Base-by-base conservation (phyloP, 2,329 filamentous ascomycete species). In the Ambrosiella cleistominuta region DNA sequence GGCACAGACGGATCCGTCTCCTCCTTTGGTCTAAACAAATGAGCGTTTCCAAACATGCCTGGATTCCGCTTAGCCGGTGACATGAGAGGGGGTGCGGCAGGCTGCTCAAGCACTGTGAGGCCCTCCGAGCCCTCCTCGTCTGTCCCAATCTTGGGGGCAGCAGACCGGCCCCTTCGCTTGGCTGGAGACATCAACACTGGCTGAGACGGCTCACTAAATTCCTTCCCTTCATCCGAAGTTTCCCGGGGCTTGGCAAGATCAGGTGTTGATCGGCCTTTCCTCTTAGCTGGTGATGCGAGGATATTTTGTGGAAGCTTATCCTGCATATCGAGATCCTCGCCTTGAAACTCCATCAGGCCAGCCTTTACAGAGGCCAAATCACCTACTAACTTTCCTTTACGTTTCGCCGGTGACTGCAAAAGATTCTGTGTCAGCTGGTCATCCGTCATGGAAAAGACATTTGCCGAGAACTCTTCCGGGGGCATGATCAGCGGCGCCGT, bases 341-440 rank as follows among this genome's bases (percentile, higher is more conserved):
- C 75, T 0, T 80, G 79, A 1, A 76, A 78, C 61, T 73, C 78
- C 65, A 82, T 69, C 0, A 73, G 68, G 27, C 80, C 79, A 63
- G 77, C 81, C 0, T 79, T 75, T 1, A 78, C 77, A 4, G 72
- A 64, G 1, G 76, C 11, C 44, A 73, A 7, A 47, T 13, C 8
- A 3, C 19, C 44, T 2, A 47, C n/a, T 17, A 72, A 45, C 35
- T 58, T 53, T 2, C 56, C 56, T 6, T 49, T 71, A 36, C 79
- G 72, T 58, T 77, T 75, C n/a, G 79, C 76, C 1, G 81, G 79
- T 50, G 78, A 82, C 17, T 67, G 70, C 49, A 82, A 67, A 72
- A 67, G 1, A 71, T 54, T 55, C 39, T 40, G 47, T n/a, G 45
- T 15, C 40, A 45, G 37, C 17, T 3, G 17, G 17, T 13, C 27